phyloP scores from a whole-genome alignment of 352 stramenopile species.

The Phytophthora niederhauseri region DNA sequence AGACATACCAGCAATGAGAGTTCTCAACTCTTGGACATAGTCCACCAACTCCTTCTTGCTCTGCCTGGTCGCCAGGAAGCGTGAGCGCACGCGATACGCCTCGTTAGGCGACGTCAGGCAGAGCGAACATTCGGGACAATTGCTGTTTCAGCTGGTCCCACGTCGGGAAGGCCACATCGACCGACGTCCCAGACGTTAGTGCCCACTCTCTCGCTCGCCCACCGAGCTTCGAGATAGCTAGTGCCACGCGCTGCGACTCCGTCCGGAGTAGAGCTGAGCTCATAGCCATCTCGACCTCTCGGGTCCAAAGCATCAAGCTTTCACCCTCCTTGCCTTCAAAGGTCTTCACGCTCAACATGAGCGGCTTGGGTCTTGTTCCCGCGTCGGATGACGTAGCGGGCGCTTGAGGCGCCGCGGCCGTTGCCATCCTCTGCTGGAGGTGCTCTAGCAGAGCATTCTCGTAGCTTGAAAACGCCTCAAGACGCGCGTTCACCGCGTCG shows the following conservation, averaged over 20 bases:
- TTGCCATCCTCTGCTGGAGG: neutral
- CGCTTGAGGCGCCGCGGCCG: neutral
- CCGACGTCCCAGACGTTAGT: constrained; percentile 14
- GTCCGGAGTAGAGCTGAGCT: constrained; percentile 3
- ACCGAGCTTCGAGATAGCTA: constrained; percentile 23
- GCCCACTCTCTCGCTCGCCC: constrained; percentile 27
- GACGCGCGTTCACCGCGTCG: constrained; percentile 1
- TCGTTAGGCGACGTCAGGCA: constrained; percentile 12
- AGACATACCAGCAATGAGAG: constrained; percentile 11
- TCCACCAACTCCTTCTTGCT: constrained; percentile 2
- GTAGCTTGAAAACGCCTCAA: constrained; percentile 10
- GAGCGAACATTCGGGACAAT: constrained; percentile 6
- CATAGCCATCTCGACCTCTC: constrained; percentile 31
- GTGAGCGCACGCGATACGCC: constrained; percentile 11
- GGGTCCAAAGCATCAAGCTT: constrained; percentile 24
- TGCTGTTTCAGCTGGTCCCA: constrained; percentile 15
- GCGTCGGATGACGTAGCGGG: neutral
- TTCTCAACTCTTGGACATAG: constrained; percentile 16
- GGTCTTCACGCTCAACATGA: constrained; percentile 5
- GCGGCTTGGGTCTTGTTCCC: neutral
- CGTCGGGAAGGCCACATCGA: constrained; percentile 7
- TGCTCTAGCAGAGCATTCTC: constrained; percentile 9
- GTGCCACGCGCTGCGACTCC: constrained; percentile 15
- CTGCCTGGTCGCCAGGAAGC: constrained; percentile 7
- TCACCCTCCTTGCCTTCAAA: constrained; percentile 21